Evolutionary conservation across 1,284 basidiomycete species (phyloP), one percentile per base, ranked within the genome.

Genomic region (Papiliotrema fonsecae): DNA sequence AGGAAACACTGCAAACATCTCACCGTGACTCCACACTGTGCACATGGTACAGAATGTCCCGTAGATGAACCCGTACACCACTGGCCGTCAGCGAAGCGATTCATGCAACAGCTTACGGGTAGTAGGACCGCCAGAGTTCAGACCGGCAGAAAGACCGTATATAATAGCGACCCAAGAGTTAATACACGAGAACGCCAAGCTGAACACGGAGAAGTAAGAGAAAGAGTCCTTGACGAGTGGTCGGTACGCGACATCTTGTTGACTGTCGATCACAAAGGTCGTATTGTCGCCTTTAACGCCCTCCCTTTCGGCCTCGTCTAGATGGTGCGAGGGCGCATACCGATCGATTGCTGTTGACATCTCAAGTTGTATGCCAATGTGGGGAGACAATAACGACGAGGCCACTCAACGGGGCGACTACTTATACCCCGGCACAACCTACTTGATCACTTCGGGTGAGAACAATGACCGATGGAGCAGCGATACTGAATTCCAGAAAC

Each of bases 111-210:
- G 45, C 55, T 30, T 24, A 57, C 55, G 19, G 6, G 52, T 35
- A 24, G 44, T 57, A 7, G 55, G 55, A 24, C 55, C 55, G 19
- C 55, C 55, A 18, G 55, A 57, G 19, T 45, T 46, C 14, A 57
- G 45, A 22, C 49, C 55, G 7, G 52, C 45, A 4, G 49, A 47
- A 1, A 57, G 42, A 16, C 45, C 55, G 14, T 48, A 50, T 1
- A 57, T 46, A 26, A 54, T 35, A 11, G 47, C 52, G 30, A 57
- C 52, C 55, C 55, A 57, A 27, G 46, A 51, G 34, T 57, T 57
- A 41, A 57, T 54, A 11, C 44, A 45, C 6, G 52, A 51, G 30
- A 57, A 54, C 2, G 52, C 55, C 6, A 54, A 44, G 27, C 49
- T 48, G 40, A 55, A 55, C 9, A 49, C 53, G 32, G 24, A 42